Conservation (phyloP, 1,284 basidiomycete genomes). For the Cryptococcus amylolentus region DNA sequence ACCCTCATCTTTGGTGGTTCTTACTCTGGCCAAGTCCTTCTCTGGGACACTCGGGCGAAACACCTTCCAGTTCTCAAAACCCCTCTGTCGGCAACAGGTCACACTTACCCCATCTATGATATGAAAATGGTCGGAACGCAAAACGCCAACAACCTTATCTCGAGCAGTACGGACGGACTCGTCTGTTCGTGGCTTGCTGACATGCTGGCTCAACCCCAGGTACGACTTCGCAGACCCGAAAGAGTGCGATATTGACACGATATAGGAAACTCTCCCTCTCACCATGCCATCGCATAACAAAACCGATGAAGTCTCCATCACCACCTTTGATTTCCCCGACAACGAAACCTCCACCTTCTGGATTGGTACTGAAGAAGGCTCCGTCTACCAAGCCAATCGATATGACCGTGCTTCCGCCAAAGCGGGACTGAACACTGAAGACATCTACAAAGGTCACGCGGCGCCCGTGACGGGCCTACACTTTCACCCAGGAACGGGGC, state of each 20-base stretch:
- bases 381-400: slow-evolving; percentile 89
- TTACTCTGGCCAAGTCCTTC: slow-evolving; percentile 93
- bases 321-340: slow-evolving; percentile 84
- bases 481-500: slow-evolving; percentile 87
- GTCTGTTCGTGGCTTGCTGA: slow-evolving; percentile 98
- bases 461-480: slow-evolving; percentile 90
- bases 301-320: slow-evolving; percentile 92
- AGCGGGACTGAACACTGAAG: slow-evolving; percentile 85
- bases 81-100: slow-evolving; percentile 87
- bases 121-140: slow-evolving; percentile 97
- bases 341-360: slow-evolving; percentile 94
- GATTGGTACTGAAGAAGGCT: slow-evolving; percentile 96
- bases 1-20: slow-evolving; percentile 96
- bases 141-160: slow-evolving; percentile 95
- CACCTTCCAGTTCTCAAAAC: slow-evolving; percentile 94
- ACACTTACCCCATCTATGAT: slow-evolving; percentile 96
- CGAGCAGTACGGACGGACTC: slow-evolving; percentile 90
- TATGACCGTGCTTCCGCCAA: slow-evolving; percentile 95
- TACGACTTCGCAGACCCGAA: slow-evolving; percentile 37
- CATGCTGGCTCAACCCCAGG: slow-evolving; percentile 96
- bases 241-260: neutral
- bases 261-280: slow-evolving; percentile 82
- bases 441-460: slow-evolving; percentile 86
- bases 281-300: slow-evolving; percentile 81
- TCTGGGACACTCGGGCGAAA: slow-evolving; percentile 98